Evolutionary conservation across 164 flowering plant genomes (phyloP), one percentile per base, ranked within the genome.

Genomic region (Aristolochia californica): DNA sequence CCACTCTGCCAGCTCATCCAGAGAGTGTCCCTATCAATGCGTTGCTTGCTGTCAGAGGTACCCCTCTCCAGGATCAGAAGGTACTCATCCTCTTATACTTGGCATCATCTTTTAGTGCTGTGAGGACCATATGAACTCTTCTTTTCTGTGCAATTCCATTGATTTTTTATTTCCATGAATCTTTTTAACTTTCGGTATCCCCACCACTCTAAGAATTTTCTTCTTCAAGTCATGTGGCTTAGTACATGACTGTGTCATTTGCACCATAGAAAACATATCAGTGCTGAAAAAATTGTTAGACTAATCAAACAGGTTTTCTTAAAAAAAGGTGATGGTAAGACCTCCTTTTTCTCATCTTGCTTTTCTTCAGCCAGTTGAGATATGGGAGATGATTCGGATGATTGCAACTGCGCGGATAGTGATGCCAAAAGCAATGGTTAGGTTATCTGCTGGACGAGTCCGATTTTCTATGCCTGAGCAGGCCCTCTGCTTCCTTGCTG

Each of bases 21-120:
- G 99, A 94, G 77, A 94, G 99, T 75, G 99, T 94, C 63, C 99
- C 99, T 43, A 94, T 94, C 63, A 94, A 94, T 73, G 93, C 99
- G 50, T 72, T 94, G 58, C 25, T 94, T 65, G 83, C 99, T 43
- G 95, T 94, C 25, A 82, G 88, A 74, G 99, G 99, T 63, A 90
- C 99, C 17, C 99, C 99, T 70, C 93, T 94, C 51, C 80, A 94
- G 75, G 87, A 94, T 66, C 97, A 94, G 62, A 90, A 94, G 96
- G 99, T 88, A 70, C 28, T 23, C n/a, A n/a, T n/a, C 40, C 38
- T 18, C 17, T n/a, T 56, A 16, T 17, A 5, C 57, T 20, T 24
- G n/a, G 64, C 38, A 9, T 28, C 44, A 14, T 25, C n/a, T 27
- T 26, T 26, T 48, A 9, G 18, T 28, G 14, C 17, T 20, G 5